Evolutionary conservation across 164 flowering plant species (phyloP).

Genomic region (Dillenia suffruticosa): DNA sequence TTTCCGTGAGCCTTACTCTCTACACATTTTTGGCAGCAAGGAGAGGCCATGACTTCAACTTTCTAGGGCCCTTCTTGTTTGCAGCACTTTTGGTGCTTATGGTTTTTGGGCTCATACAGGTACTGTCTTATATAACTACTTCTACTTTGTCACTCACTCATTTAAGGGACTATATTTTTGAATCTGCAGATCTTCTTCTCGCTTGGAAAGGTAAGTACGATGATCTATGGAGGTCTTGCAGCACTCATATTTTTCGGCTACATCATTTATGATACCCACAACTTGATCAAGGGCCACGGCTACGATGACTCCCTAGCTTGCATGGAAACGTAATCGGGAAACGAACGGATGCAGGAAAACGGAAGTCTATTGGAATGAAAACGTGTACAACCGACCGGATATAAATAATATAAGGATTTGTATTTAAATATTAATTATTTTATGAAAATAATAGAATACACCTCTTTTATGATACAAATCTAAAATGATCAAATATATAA

Average conservation of each 20-base stretch:
- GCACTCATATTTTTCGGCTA: constrained; percentile 37
- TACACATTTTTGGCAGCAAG: constrained; percentile 55
- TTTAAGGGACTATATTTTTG: background rate
- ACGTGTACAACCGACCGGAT: too few species aligned
- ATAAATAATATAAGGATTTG: too few species aligned
- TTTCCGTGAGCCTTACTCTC: constrained; percentile 41
- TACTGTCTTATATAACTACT: background rate
- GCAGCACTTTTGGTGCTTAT: constrained; percentile 28
- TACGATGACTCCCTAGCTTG: constrained; percentile 28
- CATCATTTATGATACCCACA: constrained; percentile 45
- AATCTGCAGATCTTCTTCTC: constrained; percentile 33
- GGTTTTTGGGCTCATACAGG: constrained; percentile 35
- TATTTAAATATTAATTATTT: too few species aligned
- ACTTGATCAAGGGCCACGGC: constrained; percentile 39
- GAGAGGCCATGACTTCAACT: constrained; percentile 47
- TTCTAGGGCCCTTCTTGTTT: constrained; percentile 50
- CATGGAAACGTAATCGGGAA: too few species aligned
- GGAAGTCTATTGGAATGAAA: too few species aligned
- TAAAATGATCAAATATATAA: too few species aligned
- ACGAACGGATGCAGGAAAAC: too few species aligned
- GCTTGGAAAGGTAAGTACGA: constrained; percentile 23
- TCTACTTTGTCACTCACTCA: background rate
- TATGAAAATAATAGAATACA: too few species aligned
- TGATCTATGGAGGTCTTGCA: constrained; percentile 28
- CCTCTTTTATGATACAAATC: too few species aligned